A percentile compares a stretch with the other conserved stretches of the same genome.
Conservation (phyloP, 2,329 filamentous ascomycete genomes). For the Cyphellophora attinorum region DNA sequence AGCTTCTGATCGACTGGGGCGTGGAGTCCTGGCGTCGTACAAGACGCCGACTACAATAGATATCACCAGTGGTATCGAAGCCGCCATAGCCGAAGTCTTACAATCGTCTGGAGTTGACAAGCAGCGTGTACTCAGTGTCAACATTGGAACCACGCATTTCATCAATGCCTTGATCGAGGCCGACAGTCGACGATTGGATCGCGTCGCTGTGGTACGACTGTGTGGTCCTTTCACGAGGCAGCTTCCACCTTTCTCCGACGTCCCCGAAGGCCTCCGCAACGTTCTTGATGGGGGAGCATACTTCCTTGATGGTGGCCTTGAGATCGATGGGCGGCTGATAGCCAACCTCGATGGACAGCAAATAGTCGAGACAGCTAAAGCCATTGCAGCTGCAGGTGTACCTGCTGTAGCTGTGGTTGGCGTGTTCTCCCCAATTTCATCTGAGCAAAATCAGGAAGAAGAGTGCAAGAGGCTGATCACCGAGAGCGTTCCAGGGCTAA, state of each 20-base stretch:
- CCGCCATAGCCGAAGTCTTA: slow-evolving; percentile 27
- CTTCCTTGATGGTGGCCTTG: slow-evolving; percentile 40
- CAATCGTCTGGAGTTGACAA: slow-evolving; percentile 23
- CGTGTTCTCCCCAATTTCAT: slow-evolving; percentile 37
- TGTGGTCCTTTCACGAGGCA: slow-evolving; percentile 39
- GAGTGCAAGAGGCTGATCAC: slow-evolving; percentile 29
- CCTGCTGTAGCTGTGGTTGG: slow-evolving; percentile 33
- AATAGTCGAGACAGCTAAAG: slow-evolving; percentile 29
- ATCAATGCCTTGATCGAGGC: slow-evolving; percentile 41
- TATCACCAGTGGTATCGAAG: slow-evolving; percentile 32
- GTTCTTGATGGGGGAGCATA: slow-evolving; percentile 39
- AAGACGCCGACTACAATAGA: slow-evolving; percentile 33
- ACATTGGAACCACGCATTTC: slow-evolving; percentile 45
- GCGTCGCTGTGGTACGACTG: slow-evolving; percentile 44
- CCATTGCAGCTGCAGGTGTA: slow-evolving; percentile 31
- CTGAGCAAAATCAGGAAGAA: slow-evolving; percentile 32
- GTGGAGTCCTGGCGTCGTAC: slow-evolving; percentile 12
- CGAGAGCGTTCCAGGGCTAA: slow-evolving; percentile 22
- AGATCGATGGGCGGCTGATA: slow-evolving; percentile 38
- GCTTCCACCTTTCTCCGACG: slow-evolving; percentile 41
- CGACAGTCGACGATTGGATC: slow-evolving; percentile 38
- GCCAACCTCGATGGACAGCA: slow-evolving; percentile 27
- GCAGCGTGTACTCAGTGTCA: slow-evolving; percentile 32
- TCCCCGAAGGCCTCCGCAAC: slow-evolving; percentile 33
- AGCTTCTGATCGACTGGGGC: slow-evolving; percentile 24